Base-by-base conservation (phyloP, 768 basidiomycete genomes). In the Dioszegia crocea region DNA sequence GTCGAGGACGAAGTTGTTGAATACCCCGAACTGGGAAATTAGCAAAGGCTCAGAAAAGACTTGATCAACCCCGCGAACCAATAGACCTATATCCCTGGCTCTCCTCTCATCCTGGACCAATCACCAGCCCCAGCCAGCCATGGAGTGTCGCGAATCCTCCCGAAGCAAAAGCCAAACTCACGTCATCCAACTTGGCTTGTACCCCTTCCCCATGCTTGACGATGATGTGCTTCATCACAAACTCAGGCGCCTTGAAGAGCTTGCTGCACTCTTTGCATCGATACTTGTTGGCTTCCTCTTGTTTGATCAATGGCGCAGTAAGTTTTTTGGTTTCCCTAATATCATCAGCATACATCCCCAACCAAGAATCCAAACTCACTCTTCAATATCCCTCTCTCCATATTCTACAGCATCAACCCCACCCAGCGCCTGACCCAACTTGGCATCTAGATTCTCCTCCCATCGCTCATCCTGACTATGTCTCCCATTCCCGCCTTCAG, bases 261-360 rank as follows among this genome's bases (percentile, higher is more conserved):
- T 99, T 99, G 78, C 86, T 87, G 78, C 96, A 99, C 39, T 76
- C 73, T 80, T 90, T 94, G 80, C 96, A 99, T 63, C 96, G 83
- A 80, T 89, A 98, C 75, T 96, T 98, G 70, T 87, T 89, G 78
- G 94, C 91, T 66, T 97, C 94, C 78, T 98, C 94, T 75, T 91
- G 88, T 78, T 93, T 93, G 76, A 98, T 84, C 75, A 82, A 83
- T 1, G 86, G 86, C 56, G 88, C 88, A 23, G 87, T 85, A 12
- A 86, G 82, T 69, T 86, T 89, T 50, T 84, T 82, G 50, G 93
- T 80, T 73, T 93, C 91, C 66, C 93, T 96, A 70, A 5, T 50
- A 66, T 54, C 29, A 41, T 21, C 52, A 27, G 38, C 36, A 31
- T 30, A 8, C 17, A 4, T 30, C 10, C 12, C 49, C 10, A n/a